These are phyloP conservation scores for Corymbia maculata DNA, from an alignment of 345 rosid species.

Conservation along the genomic window DNA sequence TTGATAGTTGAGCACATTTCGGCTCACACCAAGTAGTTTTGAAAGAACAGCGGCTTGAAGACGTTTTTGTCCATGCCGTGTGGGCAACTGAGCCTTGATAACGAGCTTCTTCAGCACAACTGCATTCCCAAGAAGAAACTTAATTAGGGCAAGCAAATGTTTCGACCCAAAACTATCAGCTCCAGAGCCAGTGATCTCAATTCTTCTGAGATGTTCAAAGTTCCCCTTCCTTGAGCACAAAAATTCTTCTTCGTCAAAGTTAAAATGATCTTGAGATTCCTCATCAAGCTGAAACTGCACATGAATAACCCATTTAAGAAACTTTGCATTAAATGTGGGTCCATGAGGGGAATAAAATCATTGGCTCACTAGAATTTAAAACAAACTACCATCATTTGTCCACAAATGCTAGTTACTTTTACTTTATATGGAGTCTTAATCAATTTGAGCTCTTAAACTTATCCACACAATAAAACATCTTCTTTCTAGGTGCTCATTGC, in stretches of 20 bases:
- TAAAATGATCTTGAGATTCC: background rate
- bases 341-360: too few species aligned
- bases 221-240: background rate
- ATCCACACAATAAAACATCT: too few species aligned
- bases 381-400: too few species aligned
- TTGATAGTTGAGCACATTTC: background rate
- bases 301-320: background rate
- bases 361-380: too few species aligned
- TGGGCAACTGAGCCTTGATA: background rate
- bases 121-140: background rate
- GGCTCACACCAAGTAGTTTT: background rate
- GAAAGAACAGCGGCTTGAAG: background rate
- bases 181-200: background rate
- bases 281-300: background rate
- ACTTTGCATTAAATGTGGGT: too few species aligned
- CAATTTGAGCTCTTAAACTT: too few species aligned
- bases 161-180: background rate
- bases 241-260: background rate
- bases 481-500: too few species aligned
- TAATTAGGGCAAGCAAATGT: background rate
- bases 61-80: background rate
- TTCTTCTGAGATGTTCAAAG: background rate
- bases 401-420: too few species aligned
- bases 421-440: too few species aligned
- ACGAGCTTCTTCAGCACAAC: background rate